A percentile compares a stretch with the other conserved stretches of the same genome.
Evolutionary conservation across 352 stramenopile genomes (phyloP).

Genomic region (Pythium dissotocum): DNA sequence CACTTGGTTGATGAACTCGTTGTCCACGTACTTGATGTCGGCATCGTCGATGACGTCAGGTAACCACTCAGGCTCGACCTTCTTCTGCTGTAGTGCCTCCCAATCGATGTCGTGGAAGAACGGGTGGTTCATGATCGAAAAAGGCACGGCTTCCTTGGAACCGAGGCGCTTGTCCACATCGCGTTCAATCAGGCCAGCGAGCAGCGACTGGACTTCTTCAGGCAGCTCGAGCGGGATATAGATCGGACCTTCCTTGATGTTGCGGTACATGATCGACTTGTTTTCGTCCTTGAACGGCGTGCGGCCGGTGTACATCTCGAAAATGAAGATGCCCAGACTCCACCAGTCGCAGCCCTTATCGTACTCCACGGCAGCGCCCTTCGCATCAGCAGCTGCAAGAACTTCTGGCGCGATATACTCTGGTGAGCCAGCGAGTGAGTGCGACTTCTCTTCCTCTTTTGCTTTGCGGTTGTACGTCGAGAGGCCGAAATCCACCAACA

Average conservation of each 20-base stretch:
- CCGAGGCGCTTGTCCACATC: slow-evolving; percentile 77
- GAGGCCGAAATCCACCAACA: slow-evolving; percentile 91
- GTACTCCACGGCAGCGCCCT: slow-evolving; percentile 51
- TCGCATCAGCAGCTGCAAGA: slow-evolving; percentile 57
- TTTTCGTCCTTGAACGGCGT: slow-evolving; percentile 94
- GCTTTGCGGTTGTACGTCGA: slow-evolving; percentile 73
- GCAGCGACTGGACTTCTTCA: slow-evolving; percentile 69
- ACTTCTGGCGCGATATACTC: slow-evolving; percentile 95
- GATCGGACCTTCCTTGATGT: slow-evolving; percentile 85
- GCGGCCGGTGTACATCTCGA: slow-evolving; percentile 89
- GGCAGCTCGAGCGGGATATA: slow-evolving; percentile 78
- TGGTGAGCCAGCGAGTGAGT: slow-evolving; percentile 76
- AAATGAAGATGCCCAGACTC: slow-evolving; percentile 90
- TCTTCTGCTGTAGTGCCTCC: slow-evolving; percentile 81
- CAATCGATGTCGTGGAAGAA: slow-evolving; percentile 90
- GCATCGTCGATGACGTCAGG: slow-evolving; percentile 82
- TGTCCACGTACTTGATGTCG: slow-evolving; percentile 87
- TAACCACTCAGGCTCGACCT: slow-evolving; percentile 77
- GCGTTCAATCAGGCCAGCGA: slow-evolving; percentile 77
- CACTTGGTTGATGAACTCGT: slow-evolving; percentile 87
- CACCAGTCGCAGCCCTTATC: slow-evolving; percentile 89
- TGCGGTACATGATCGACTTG: slow-evolving; percentile 91
- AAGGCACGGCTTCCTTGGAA: slow-evolving; percentile 71
- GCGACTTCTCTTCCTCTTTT: slow-evolving; percentile 40
- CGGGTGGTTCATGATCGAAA: slow-evolving; percentile 87